A percentile compares a stretch with the other conserved stretches of the same genome.
Evolutionary conservation across 2,329 filamentous ascomycete genomes (phyloP).

Genomic region (Ceratocystis papillata): DNA sequence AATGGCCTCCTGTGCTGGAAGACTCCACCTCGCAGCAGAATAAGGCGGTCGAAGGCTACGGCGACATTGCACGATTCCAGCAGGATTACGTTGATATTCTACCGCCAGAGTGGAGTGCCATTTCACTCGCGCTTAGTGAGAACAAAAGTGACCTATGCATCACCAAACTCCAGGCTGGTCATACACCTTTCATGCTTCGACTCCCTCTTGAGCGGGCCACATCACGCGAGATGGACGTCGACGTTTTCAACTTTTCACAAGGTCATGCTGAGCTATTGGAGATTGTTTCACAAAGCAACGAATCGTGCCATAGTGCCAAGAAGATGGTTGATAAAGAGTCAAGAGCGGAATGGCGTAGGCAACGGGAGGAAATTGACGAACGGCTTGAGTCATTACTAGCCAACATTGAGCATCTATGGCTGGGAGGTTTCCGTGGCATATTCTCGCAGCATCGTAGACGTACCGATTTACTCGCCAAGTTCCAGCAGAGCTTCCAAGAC

Average conservation of each 20-base stretch:
- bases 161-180: constrained; percentile 66
- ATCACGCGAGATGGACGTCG: constrained; percentile 59
- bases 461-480: constrained; percentile 56
- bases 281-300: constrained; percentile 71
- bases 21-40: constrained; percentile 19
- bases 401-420: constrained; percentile 86
- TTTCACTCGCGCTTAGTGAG: constrained; percentile 77
- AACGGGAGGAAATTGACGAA: constrained; percentile 67
- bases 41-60: constrained; percentile 37
- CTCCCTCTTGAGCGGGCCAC: constrained; percentile 75
- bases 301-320: constrained; percentile 62
- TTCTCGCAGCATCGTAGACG: constrained; percentile 63
- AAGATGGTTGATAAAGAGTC: constrained; percentile 64
- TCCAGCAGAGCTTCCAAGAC: constrained; percentile 65
- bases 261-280: constrained; percentile 70
- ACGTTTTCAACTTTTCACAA: constrained; percentile 63
- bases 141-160: constrained; percentile 75
- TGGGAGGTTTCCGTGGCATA: constrained; percentile 90
- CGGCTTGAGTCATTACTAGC: constrained; percentile 67
- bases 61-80: constrained; percentile 57
- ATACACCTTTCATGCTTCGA: constrained; percentile 74
- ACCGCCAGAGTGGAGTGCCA: constrained; percentile 68
- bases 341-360: constrained; percentile 79
- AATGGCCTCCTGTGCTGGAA: constrained; percentile 25
- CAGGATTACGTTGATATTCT: constrained; percentile 75